A percentile compares a stretch with the other conserved stretches of the same genome.
Conservation (phyloP, 495 filamentous ascomycete species). For the Xylaria telfairii region DNA sequence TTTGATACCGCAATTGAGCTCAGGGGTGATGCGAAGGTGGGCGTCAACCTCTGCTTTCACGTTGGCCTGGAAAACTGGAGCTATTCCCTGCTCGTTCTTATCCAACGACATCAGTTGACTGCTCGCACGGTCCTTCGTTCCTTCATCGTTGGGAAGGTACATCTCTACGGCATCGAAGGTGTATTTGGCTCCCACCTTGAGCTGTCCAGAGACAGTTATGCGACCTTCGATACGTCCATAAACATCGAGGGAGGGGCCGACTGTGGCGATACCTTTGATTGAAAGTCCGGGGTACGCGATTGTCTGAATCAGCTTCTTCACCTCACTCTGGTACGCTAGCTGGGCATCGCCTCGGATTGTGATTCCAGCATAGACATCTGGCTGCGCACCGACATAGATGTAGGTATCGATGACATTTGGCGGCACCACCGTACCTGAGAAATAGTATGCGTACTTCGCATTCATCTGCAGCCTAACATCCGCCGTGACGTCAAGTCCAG, state of each 20-base stretch:
- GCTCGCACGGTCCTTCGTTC: neutral
- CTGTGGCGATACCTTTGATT: conserved; percentile 45
- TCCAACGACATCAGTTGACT: neutral
- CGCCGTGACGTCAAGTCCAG: neutral
- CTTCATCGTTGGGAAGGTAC: conserved; percentile 40
- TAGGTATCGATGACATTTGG: conserved; percentile 1
- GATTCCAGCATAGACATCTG: neutral
- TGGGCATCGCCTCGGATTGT: neutral
- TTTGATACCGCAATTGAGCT: conserved; percentile 9
- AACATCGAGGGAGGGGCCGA: conserved; percentile 35
- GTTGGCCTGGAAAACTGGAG: conserved; percentile 4
- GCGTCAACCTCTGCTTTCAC: neutral
- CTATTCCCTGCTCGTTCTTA: neutral
- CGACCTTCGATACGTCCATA: conserved; percentile 35
- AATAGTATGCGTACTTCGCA: neutral
- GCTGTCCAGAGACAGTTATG: conserved; percentile 2
- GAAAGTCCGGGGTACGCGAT: conserved; percentile 22
- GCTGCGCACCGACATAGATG: neutral
- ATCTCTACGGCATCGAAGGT: conserved; percentile 40
- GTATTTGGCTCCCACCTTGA: conserved; percentile 31
- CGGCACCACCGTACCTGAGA: neutral
- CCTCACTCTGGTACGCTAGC: conserved; percentile 8
- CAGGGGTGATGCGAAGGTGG: conserved; percentile 2
- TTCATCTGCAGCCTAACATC: neutral
- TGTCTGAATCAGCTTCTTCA: conserved; percentile 6